Evolutionary conservation across 306 rosid genomes (phyloP).

Genomic region (Trichosanthes cucumerina): DNA sequence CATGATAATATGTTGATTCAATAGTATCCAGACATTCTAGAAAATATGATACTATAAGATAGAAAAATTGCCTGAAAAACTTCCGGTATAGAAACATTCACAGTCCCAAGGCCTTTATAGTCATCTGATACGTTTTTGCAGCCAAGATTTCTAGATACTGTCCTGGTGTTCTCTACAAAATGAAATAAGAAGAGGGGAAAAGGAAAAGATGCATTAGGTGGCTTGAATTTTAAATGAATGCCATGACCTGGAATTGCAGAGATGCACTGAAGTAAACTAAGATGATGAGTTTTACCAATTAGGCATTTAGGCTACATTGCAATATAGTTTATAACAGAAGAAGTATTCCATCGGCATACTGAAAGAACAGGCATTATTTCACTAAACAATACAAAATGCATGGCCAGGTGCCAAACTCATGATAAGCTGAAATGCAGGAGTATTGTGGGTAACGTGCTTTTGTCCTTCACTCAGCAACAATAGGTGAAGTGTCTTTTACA

Average conservation of each 20-base stretch:
- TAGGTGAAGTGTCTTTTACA: background rate
- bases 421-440: background rate
- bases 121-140: slow-evolving; percentile 42
- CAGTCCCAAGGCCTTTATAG: slow-evolving; percentile 31
- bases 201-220: background rate
- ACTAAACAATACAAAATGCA: background rate
- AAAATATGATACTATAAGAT: slow-evolving; percentile 1
- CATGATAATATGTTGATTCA: background rate
- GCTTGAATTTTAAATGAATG: background rate
- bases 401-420: background rate
- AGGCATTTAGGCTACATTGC: background rate
- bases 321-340: background rate
- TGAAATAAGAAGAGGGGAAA: slow-evolving; percentile 7
- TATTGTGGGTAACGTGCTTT: background rate
- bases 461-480: slow-evolving; percentile 1
- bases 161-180: slow-evolving; percentile 73
- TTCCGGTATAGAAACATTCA: slow-evolving; percentile 85
- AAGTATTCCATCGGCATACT: background rate
- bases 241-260: slow-evolving; percentile 1
- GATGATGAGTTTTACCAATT: background rate
- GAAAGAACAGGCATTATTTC: background rate
- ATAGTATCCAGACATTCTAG: background rate
- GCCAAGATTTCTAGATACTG: slow-evolving; percentile 84
- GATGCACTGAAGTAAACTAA: background rate
- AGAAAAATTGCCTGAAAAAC: slow-evolving; percentile 67